A percentile compares a stretch with the other conserved stretches of the same genome.
These are phyloP conservation scores for Chaetomium sp. DNA, from an alignment of 2,329 filamentous ascomycete species.

Conservation along the genomic window DNA sequence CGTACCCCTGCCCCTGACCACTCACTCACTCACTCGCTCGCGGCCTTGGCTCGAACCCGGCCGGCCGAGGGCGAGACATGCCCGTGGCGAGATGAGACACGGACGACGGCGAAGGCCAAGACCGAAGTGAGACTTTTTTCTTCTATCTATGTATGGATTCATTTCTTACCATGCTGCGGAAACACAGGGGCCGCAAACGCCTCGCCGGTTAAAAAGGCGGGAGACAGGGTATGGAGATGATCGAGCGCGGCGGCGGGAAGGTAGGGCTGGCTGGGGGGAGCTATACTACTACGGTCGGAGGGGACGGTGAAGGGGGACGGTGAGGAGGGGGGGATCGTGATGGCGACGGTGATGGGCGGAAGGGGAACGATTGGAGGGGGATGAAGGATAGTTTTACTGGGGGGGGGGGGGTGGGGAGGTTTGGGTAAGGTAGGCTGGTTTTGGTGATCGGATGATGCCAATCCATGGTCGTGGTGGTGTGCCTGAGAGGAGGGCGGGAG, in stretches of 20 bases:
- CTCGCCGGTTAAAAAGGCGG: neutral
- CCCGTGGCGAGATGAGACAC: too few species aligned
- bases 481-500: neutral
- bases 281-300: too few species aligned
- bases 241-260: neutral
- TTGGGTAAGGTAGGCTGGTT: neutral
- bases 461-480: neutral
- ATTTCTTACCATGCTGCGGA: too few species aligned
- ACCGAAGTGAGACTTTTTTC: too few species aligned
- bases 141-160: too few species aligned
- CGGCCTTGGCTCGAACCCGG: too few species aligned
- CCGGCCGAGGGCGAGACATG: neutral
- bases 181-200: too few species aligned
- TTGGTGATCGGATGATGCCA: constrained; percentile 15
- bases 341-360: constrained; percentile 4
- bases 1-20: neutral
- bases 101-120: too few species aligned
- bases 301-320: neutral
- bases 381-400: neutral
- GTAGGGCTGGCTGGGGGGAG: neutral
- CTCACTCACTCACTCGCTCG: too few species aligned
- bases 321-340: neutral
- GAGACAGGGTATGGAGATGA: neutral
- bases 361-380: constrained; percentile 21
- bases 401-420: neutral